Conservation (phyloP, 257 asterid species). For the Forsythia suspensa region DNA sequence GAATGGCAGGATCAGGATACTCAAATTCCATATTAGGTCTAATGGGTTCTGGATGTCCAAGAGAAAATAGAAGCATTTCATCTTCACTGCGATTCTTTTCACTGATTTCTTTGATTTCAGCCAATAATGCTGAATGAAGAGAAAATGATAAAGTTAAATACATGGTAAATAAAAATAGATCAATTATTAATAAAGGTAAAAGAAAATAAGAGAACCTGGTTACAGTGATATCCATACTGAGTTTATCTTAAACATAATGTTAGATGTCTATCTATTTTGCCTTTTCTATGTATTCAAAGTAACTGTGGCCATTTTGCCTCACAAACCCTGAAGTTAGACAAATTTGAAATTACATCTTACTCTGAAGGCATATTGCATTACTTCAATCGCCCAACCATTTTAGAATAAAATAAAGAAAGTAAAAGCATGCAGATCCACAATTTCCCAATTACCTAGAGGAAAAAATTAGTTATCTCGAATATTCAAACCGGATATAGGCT, state of each 20-base stretch:
- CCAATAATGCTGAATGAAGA: conserved; percentile 58
- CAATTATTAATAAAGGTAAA: conserved; percentile 5
- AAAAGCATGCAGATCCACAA: neutral
- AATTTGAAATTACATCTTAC: too few relatives aligned
- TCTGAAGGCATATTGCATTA: neutral
- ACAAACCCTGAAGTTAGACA: neutral
- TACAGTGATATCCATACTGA: neutral
- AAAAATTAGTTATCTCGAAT: neutral
- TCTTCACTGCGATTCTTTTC: conserved; percentile 61
- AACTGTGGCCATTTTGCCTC: neutral
- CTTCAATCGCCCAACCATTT: neutral
- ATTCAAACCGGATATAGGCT: neutral
- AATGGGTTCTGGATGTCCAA: conserved; percentile 61
- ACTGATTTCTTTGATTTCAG: conserved; percentile 70
- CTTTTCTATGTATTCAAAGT: neutral
- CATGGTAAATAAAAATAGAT: conserved; percentile 6
- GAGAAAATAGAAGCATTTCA: conserved; percentile 55
- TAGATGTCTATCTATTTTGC: neutral
- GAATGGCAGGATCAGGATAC: conserved; percentile 75
- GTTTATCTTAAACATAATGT: neutral
- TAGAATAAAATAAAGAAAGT: too few relatives aligned
- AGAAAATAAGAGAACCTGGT: neutral
- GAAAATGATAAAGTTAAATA: neutral
- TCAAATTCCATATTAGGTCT: conserved; percentile 62
- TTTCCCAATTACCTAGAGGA: conserved; percentile 10